phyloP scores from a whole-genome alignment of 768 basidiomycete genomes.

The Leccinum subtestaceum region DNA sequence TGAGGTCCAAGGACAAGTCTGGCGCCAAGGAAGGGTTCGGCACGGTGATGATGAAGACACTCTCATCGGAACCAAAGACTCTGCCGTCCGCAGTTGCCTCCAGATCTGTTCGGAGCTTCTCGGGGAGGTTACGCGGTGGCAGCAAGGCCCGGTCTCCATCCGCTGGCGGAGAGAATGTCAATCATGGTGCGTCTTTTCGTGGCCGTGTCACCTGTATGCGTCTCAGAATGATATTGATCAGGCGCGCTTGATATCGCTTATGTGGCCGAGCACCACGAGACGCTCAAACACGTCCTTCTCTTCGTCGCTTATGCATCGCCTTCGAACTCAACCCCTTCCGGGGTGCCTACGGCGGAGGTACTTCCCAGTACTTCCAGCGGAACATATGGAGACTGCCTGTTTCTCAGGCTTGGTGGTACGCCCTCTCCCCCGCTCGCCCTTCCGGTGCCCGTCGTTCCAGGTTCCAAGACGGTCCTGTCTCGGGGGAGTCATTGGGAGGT shows the following conservation, averaged over 20 bases:
- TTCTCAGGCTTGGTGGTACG: constrained; percentile 58
- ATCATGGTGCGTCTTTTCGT: constrained; percentile 16
- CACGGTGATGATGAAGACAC: constrained; percentile 8
- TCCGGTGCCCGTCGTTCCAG: constrained; percentile 55
- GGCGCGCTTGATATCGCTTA: constrained; percentile 44
- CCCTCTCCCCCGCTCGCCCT: constrained; percentile 57
- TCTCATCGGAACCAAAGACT: constrained; percentile 19
- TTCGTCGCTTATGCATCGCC: constrained; percentile 48
- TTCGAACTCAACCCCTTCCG: constrained; percentile 35
- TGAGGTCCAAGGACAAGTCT: constrained; percentile 36
- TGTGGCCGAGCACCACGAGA: constrained; percentile 82
- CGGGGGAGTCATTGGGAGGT: constrained; percentile 67
- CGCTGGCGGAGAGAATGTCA: constrained; percentile 8
- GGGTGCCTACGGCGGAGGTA: constrained; percentile 59
- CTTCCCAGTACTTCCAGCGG: constrained; percentile 44
- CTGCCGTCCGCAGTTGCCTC: background rate
- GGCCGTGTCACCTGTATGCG: background rate
- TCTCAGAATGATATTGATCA: constrained; percentile 5
- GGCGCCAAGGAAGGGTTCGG: constrained; percentile 10
- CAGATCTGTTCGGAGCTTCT: constrained; percentile 18
- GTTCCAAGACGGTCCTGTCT: constrained; percentile 56
- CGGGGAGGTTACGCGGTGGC: constrained; percentile 20
- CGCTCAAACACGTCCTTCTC: constrained; percentile 73
- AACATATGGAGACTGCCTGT: constrained; percentile 48
- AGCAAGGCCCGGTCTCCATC: constrained; percentile 23